Evolutionary conservation across 1,284 basidiomycete species (phyloP).

Genomic region (Ustilago shanxiensis): DNA sequence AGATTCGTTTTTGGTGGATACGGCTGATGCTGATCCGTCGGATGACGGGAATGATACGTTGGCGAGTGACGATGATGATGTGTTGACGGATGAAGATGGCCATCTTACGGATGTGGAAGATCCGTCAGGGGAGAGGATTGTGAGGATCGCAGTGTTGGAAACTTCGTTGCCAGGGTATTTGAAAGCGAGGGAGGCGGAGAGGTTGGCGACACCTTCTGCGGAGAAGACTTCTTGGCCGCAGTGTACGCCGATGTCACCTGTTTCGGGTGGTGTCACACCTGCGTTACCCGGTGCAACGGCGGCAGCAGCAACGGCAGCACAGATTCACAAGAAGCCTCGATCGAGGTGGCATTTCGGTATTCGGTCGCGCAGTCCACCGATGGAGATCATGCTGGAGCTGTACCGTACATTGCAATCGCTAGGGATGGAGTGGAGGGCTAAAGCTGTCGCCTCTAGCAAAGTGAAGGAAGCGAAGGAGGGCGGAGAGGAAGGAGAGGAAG

Average conservation of each 20-base stretch:
- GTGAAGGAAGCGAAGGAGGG: slow-evolving; percentile 10
- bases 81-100: slow-evolving; percentile 56
- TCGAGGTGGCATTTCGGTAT: slow-evolving; percentile 97
- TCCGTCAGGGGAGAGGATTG: slow-evolving; percentile 33
- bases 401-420: slow-evolving; percentile 90
- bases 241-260: slow-evolving; percentile 33
- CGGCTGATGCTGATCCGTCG: slow-evolving; percentile 51
- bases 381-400: slow-evolving; percentile 99
- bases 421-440: slow-evolving; percentile 91
- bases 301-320: slow-evolving; percentile 36
- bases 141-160: slow-evolving; percentile 58
- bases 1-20: slow-evolving; percentile 33
- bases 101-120: slow-evolving; percentile 53
- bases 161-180: slow-evolving; percentile 53
- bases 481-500: slow-evolving; percentile 25
- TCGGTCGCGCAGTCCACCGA: slow-evolving; percentile 90
- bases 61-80: slow-evolving; percentile 58
- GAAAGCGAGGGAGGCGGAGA: slow-evolving; percentile 40
- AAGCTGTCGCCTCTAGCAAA: slow-evolving; percentile 29
- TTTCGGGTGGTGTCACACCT: slow-evolving; percentile 9
- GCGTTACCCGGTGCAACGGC: slow-evolving; percentile 31
- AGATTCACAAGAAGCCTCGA: slow-evolving; percentile 49
- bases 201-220: slow-evolving; percentile 39
- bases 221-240: slow-evolving; percentile 49
- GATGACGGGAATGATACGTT: slow-evolving; percentile 59